A percentile compares a stretch with the other conserved stretches of the same genome.
Evolutionary conservation across 768 basidiomycete species (phyloP).

Genomic region (Amanita rubescens): DNA sequence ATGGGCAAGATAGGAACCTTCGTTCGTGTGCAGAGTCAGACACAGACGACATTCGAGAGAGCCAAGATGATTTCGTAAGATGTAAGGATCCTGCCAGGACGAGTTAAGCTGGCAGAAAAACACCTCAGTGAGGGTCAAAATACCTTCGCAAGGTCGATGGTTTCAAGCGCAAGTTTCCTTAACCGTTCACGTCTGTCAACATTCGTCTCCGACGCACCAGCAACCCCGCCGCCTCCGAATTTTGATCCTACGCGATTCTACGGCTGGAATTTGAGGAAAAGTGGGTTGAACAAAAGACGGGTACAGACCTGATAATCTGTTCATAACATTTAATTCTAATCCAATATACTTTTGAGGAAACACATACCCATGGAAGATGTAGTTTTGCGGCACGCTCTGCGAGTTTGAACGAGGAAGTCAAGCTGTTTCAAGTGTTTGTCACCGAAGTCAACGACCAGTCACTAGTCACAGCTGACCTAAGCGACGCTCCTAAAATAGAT

Average conservation of each 20-base stretch:
- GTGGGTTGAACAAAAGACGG: not conserved
- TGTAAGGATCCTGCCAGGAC: slow-evolving; percentile 79
- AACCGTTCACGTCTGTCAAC: slow-evolving; percentile 93
- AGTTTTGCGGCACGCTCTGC: too few relatives aligned
- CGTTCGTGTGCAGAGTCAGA: slow-evolving; percentile 97
- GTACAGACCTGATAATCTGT: slow-evolving; percentile 62
- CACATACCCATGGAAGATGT: slow-evolving; percentile 29
- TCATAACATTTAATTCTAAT: slow-evolving; percentile 10
- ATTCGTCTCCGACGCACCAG: slow-evolving; percentile 91
- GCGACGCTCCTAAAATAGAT: not conserved
- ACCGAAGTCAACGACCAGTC: not conserved
- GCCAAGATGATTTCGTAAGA: slow-evolving; percentile 96
- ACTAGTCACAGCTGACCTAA: slow-evolving; percentile 4
- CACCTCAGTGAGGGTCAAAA: not conserved
- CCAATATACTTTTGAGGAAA: not conserved
- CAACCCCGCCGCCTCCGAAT: slow-evolving; percentile 94
- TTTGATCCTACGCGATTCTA: slow-evolving; percentile 95
- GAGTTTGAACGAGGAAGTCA: too few relatives aligned
- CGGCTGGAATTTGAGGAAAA: slow-evolving; percentile 11
- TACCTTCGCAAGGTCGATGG: slow-evolving; percentile 96
- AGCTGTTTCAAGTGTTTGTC: too few relatives aligned
- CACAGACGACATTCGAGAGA: slow-evolving; percentile 98
- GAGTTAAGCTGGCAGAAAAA: slow-evolving; percentile 10
- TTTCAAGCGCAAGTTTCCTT: slow-evolving; percentile 91
- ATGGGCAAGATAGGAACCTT: slow-evolving; percentile 97